Evolutionary conservation across 768 basidiomycete species (phyloP), one percentile per base, ranked within the genome.

Genomic region (Tephrocybe sp.): DNA sequence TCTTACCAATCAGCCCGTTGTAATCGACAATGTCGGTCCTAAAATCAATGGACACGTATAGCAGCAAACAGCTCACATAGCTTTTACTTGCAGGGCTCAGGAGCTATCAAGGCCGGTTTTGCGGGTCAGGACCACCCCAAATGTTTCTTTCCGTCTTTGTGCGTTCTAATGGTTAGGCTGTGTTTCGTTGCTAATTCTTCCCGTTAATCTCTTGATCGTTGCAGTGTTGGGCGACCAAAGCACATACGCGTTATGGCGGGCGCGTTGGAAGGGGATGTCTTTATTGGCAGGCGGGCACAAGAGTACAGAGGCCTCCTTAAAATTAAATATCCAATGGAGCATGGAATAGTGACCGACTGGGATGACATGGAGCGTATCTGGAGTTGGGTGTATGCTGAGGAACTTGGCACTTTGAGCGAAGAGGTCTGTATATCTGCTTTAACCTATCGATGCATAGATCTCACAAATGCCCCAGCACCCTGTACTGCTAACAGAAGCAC

Each of bases 321-420:
- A 79, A 95, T 98, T 62, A 96, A 95, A 69, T 99, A 98, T 65
- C 97, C 97, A 22, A 98, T 99, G 87, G 92, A 96, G 66, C 97
- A 98, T 68, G 97, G 97, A 11, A 94, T 99, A 53, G 97, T 99
- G 8, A 96, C 91, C 33, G 92, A 99, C 73, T 99, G 97, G 96
- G 97, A 99, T 65, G 97, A 99, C 65, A 99, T 99, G 97, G 97
- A 99, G 68, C 84, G 91, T 53, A 98, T 99, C 79, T 99, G 97
- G 97, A 89, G 80, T 58, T 95, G 92, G 87, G 89, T 98, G 41
- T 99, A 98, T 65, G 86, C 90, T 17, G 94, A 98, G 65, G 96
- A 97, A 65, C 75, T 98, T 39, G 90, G 92, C 17, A 97, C 95
- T 4, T 73, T 98, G 60, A 95, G 92, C 64, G 97, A 98, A 76